Conservation (phyloP, 2,329 filamentous ascomycete species). For the Hirsutella thompsonii region DNA sequence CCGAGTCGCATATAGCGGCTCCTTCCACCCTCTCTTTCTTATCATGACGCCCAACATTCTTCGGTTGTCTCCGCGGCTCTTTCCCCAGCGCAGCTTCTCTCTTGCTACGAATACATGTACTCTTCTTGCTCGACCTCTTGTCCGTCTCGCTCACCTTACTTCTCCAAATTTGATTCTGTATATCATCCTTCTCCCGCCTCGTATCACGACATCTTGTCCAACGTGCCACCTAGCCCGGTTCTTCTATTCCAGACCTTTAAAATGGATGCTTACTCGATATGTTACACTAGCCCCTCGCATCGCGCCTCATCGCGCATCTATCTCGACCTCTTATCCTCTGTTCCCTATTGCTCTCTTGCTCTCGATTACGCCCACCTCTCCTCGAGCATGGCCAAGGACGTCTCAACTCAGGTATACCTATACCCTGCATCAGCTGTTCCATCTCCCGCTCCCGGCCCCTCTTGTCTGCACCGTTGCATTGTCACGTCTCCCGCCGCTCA, state of each 20-base stretch:
- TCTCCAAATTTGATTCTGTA: not conserved
- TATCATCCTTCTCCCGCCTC: too few relatives aligned
- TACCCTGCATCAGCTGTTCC: not conserved
- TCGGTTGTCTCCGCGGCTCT: too few relatives aligned
- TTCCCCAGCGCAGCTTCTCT: too few relatives aligned
- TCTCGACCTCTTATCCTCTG: constrained; percentile 32
- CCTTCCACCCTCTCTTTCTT: not conserved
- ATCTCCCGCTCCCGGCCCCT: not conserved
- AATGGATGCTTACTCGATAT: constrained; percentile 42
- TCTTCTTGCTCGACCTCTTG: not conserved
- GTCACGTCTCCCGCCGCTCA: too few relatives aligned
- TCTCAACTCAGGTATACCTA: constrained; percentile 21
- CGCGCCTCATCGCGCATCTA: constrained; percentile 34
- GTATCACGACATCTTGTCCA: too few relatives aligned
- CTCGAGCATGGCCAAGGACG: constrained; percentile 16
- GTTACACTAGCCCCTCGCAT: constrained; percentile 28
- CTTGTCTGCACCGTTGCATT: not conserved
- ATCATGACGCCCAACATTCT: not conserved
- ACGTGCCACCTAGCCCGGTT: not conserved
- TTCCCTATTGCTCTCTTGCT: constrained; percentile 20
- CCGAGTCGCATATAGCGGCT: not conserved
- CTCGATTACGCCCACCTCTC: constrained; percentile 17
- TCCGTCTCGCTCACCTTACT: not conserved
- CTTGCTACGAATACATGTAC: too few relatives aligned
- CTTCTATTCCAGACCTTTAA: not conserved